phyloP scores from a whole-genome alignment of 345 rosid genomes.

The Populus alba region DNA sequence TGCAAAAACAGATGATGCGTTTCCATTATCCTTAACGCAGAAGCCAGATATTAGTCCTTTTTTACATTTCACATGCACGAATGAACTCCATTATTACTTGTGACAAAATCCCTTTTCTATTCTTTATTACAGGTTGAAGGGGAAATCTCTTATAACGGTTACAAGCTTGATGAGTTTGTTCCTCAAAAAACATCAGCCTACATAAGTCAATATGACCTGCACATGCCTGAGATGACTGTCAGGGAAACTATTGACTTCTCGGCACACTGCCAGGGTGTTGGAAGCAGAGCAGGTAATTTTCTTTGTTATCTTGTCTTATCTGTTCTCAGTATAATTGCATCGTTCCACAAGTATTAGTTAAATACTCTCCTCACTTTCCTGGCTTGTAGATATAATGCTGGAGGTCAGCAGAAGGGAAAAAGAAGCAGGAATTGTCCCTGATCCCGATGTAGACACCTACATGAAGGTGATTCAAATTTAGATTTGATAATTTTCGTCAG shows the following conservation, averaged over 20 bases:
- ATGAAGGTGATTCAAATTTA: background rate
- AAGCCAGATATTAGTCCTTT: no score
- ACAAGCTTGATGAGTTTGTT: conserved; percentile 5
- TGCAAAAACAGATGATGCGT: no score
- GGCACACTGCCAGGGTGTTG: conserved; percentile 81
- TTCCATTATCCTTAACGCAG: no score
- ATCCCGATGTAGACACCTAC: background rate
- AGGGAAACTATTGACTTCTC: conserved; percentile 24
- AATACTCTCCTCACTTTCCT: no score
- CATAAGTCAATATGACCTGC: conserved; percentile 10
- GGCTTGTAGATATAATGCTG: background rate
- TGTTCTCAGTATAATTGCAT: no score
- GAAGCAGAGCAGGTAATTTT: conserved; percentile 20
- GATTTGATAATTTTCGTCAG: background rate
- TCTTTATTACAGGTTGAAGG: conserved; percentile 51
- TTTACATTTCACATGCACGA: no score
- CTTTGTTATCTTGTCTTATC: background rate
- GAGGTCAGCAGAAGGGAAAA: conserved; percentile 6
- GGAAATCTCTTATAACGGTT: conserved; percentile 10
- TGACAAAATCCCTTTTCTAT: no score
- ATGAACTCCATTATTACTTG: no score
- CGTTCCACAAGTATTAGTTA: background rate
- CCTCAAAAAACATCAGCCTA: conserved; percentile 20
- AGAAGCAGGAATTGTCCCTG: conserved; percentile 3
- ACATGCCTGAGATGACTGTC: conserved; percentile 14